A percentile compares a stretch with the other conserved stretches of the same genome.
Evolutionary conservation across 371 early-diverging fungal species (phyloP).

Genomic region (Syncephalastrum contaminatum): DNA sequence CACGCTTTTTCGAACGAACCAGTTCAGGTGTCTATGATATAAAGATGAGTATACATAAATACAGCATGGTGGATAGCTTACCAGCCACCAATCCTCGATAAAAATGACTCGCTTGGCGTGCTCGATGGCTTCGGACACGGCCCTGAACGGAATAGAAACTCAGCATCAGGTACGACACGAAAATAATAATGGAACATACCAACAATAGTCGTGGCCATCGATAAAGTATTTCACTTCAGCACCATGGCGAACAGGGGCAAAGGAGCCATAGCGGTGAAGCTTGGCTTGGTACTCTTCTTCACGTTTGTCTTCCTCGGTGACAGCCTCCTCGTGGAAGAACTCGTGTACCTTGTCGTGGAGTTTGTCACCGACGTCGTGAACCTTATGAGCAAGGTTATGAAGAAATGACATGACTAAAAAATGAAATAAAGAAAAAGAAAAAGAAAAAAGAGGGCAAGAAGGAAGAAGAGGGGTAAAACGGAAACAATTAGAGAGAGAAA

Average conservation of each 20-base stretch:
- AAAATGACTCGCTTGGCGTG: conserved; percentile 75
- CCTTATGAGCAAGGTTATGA: conserved; percentile 18
- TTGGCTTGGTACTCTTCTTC: conserved; percentile 34
- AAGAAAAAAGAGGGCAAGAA: conserved; percentile 1
- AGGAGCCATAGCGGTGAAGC: conserved; percentile 70
- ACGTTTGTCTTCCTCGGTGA: conserved; percentile 28
- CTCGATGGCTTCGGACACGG: conserved; percentile 75
- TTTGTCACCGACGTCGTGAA: conserved; percentile 31
- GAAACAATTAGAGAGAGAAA: neutral
- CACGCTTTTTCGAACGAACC: conserved; percentile 16
- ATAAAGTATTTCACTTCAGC: conserved; percentile 75
- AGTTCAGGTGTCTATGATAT: conserved; percentile 42
- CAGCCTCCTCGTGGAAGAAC: conserved; percentile 7
- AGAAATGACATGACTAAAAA: conserved; percentile 9
- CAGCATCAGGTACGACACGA: conserved; percentile 3
- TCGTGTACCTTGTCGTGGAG: conserved; percentile 17
- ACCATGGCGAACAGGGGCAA: conserved; percentile 76
- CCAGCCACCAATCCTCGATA: conserved; percentile 94
- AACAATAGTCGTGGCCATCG: conserved; percentile 86
- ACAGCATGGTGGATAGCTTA: conserved; percentile 21
- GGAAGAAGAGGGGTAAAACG: neutral
- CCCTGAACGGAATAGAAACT: conserved; percentile 25
- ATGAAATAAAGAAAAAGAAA: neutral
- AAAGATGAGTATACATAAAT: conserved; percentile 1
- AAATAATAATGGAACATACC: conserved; percentile 21